These are phyloP conservation scores for Parathielavia appendiculata DNA, from an alignment of 495 filamentous ascomycete species.

Conservation along the genomic window DNA sequence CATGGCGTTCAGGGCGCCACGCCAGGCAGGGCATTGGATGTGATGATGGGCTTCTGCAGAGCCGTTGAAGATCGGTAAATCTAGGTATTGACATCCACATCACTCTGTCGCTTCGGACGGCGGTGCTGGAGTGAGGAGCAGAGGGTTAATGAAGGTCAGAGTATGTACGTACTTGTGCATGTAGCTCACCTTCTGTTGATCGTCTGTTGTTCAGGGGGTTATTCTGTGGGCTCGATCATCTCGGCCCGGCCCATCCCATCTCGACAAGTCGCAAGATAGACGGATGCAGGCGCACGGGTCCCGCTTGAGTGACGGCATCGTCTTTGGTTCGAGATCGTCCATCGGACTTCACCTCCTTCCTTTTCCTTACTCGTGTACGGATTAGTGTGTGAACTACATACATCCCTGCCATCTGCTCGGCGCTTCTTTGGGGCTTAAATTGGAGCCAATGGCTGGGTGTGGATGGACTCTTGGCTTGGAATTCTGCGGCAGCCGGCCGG, in stretches of 20 bases:
- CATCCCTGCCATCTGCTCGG: constrained; percentile 5
- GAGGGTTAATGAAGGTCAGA: too few relatives aligned
- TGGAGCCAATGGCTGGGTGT: constrained; percentile 9
- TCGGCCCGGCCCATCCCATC: neutral
- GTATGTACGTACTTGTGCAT: too few relatives aligned
- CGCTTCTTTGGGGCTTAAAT: constrained; percentile 7
- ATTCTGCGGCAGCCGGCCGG: neutral
- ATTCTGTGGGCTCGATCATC: neutral
- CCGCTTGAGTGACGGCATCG: neutral
- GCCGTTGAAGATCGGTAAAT: too few relatives aligned
- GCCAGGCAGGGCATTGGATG: neutral
- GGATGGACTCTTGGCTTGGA: constrained; percentile 1
- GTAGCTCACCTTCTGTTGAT: too few relatives aligned
- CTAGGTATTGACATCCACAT: too few relatives aligned
- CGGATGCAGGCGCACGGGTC: neutral
- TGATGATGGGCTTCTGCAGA: too few relatives aligned
- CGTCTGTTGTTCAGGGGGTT: too few relatives aligned
- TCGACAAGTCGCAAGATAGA: neutral
- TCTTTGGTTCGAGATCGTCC: neutral
- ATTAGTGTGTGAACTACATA: too few relatives aligned
- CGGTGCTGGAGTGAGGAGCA: too few relatives aligned
- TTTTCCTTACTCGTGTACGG: too few relatives aligned
- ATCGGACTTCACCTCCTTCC: neutral
- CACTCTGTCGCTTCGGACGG: too few relatives aligned
- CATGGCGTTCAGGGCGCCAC: neutral